Percentiles rank a stretch among this genome's conserved stretches.
These are phyloP conservation scores for Boletus tylopilopsis DNA, from an alignment of 768 basidiomycete species.

Conservation along the genomic window DNA sequence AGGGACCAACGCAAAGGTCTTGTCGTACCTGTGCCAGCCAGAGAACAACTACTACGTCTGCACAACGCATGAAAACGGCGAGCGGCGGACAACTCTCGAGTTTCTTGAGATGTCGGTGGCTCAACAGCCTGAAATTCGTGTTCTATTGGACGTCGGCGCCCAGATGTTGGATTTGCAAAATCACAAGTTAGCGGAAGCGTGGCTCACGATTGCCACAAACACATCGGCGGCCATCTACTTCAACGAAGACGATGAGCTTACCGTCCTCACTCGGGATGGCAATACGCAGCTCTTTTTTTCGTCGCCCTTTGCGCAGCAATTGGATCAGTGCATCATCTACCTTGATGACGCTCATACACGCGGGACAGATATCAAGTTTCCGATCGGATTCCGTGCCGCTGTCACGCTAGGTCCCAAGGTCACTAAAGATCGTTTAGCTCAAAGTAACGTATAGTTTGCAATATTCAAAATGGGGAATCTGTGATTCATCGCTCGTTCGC, in stretches of 20 bases:
- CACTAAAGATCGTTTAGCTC: constrained; percentile 49
- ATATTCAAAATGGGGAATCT: not conserved
- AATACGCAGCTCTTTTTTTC: not conserved
- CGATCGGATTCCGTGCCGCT: constrained; percentile 25
- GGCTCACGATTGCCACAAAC: constrained; percentile 14
- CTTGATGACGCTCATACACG: constrained; percentile 48
- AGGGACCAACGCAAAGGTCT: too few relatives aligned
- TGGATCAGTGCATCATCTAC: constrained; percentile 30
- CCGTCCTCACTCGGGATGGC: not conserved
- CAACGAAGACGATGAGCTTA: constrained; percentile 19
- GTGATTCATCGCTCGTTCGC: not conserved
- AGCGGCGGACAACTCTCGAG: constrained; percentile 12
- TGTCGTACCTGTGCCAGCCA: constrained; percentile 15
- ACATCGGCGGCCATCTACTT: constrained; percentile 43
- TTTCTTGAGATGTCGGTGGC: constrained; percentile 31
- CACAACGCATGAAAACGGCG: constrained; percentile 10
- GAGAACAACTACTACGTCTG: constrained; percentile 39
- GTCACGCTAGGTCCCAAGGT: constrained; percentile 41
- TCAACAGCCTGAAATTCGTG: constrained; percentile 35
- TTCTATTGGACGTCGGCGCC: constrained; percentile 52
- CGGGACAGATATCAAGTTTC: constrained; percentile 53
- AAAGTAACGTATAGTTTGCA: constrained; percentile 26
- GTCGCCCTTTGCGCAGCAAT: constrained; percentile 4
- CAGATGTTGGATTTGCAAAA: constrained; percentile 51
- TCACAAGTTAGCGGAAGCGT: constrained; percentile 29